Percentiles rank a stretch among this genome's conserved stretches.
Conservation (phyloP, 2,329 filamentous ascomycete genomes). For the Calonectria leucothoes region DNA sequence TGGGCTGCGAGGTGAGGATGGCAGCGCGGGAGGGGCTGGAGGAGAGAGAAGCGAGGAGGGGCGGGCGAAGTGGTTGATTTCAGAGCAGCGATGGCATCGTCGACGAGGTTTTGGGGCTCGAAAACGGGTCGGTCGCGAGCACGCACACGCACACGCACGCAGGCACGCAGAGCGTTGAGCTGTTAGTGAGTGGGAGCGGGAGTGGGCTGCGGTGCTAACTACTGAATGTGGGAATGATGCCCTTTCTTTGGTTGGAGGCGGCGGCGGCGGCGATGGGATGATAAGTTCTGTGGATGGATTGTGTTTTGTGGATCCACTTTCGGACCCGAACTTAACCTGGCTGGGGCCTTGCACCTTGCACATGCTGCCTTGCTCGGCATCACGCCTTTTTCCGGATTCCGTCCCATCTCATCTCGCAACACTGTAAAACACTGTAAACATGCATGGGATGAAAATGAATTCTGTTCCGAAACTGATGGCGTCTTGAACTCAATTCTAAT, state of each 20-base stretch:
- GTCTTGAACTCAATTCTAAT: constrained; percentile 28
- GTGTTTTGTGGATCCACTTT: constrained; percentile 5
- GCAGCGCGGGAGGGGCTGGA: not conserved
- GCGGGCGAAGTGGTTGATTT: not conserved
- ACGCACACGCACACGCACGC: not conserved
- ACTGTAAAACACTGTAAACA: not conserved
- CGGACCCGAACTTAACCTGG: not conserved
- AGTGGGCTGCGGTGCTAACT: constrained; percentile 3
- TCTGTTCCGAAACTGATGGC: constrained; percentile 26
- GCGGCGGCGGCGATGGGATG: constrained; percentile 23
- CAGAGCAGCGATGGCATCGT: constrained; percentile 25
- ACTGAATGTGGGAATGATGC: constrained; percentile 6
- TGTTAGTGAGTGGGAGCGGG: not conserved
- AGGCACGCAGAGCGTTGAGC: not conserved
- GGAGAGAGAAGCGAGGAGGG: not conserved
- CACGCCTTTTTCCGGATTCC: constrained; percentile 6
- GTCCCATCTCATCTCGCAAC: not conserved
- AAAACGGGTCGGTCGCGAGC: not conserved
- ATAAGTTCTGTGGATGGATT: constrained; percentile 27
- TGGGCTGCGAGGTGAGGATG: not conserved
- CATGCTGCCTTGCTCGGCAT: not conserved
- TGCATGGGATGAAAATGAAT: not conserved
- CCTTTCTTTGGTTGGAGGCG: constrained; percentile 19
- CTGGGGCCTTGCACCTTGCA: not conserved
- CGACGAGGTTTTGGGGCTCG: constrained; percentile 4